phyloP scores from a whole-genome alignment of 1,139 yeast genomes.

The Saccharomycopsis hybrid region DNA sequence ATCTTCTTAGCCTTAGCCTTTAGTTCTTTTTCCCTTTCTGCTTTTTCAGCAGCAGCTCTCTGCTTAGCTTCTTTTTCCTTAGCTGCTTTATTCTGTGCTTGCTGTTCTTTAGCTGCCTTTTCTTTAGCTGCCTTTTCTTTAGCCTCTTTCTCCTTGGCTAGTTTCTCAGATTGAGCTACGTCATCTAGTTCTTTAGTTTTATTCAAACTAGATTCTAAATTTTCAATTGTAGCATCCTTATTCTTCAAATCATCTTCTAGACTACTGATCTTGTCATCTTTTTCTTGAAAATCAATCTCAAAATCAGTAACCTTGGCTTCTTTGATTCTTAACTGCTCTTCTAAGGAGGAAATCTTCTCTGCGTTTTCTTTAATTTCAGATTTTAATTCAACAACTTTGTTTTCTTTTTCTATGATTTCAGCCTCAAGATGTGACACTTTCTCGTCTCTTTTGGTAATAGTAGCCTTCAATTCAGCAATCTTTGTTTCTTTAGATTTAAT shows the following conservation, averaged over 20 bases:
- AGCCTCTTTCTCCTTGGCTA: constrained; percentile 2
- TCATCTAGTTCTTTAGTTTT: constrained; percentile 10
- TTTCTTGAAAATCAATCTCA: constrained; percentile 12
- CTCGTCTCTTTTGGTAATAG: background rate
- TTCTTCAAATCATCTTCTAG: constrained; percentile 1
- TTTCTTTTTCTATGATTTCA: constrained; percentile 23
- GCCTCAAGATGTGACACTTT: background rate
- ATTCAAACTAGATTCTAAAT: background rate
- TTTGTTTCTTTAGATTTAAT: background rate
- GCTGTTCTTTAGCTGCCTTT: constrained; percentile 3
- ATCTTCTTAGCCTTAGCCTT: constrained; percentile 24
- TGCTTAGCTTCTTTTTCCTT: constrained; percentile 4
- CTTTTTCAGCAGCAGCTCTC: background rate
- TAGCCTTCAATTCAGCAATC: background rate
- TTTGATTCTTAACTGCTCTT: constrained; percentile 4
- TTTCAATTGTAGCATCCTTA: constrained; percentile 10
- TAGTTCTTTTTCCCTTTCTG: background rate
- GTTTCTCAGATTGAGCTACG: constrained; percentile 1
- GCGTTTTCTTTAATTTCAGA: constrained; percentile 26
- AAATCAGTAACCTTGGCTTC: constrained; percentile 1
- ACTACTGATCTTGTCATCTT: constrained; percentile 10
- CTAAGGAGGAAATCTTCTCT: background rate
- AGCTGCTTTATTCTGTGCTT: too few species aligned
- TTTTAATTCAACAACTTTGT: constrained; percentile 27
- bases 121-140: constrained; percentile 6